Base-by-base conservation (phyloP, 805 yeast genomes). In the Candida xiaguanensis region DNA sequence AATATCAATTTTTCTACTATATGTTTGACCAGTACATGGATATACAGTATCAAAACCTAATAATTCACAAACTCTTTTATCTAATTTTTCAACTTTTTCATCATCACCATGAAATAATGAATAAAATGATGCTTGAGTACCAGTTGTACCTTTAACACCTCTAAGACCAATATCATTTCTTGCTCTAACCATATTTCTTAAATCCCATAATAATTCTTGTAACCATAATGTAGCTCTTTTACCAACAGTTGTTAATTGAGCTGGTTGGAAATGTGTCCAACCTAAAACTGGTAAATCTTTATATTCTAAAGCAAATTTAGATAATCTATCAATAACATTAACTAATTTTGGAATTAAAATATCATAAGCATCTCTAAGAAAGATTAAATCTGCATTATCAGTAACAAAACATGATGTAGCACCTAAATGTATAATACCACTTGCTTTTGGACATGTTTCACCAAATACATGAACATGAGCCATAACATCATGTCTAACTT, bases 261-360 rank as follows among this genome's bases (percentile, higher is more conserved):
- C 99, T 12, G 99, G 99, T 73, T 93, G 99, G 80, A 93, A 93
- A 67, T 93, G 99, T 42, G 99, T 93, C 98, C 98, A 93, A 25
- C 99, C 99, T 50, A 93, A 76, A 31, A 90, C 96, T 26, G 99
- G 98, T 66, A 90, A 66, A 64, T 93, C 98, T 71, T 93, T 93
- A 75, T 91, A 79, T 63, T 85, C 80, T 48, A 88, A 60, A 33
- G 99, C 98, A 63, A 93, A 93, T 60, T 85, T 71, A 44, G 88
- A 67, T 61, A 93, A 74, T 65, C 96, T 79, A 74, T 90, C 84
- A 53, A 93, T 93, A 49, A 93, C 98, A 55, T 93, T 93, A 53
- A 89, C 98, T 53, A 93, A 77, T 67, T 93, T 93, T 47, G 96
- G 96, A 60, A 93, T 89, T 54, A 93, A 68, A 27, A 93, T 66